Conservation (phyloP, 2,329 filamentous ascomycete species). For the Thyridium curvatum region DNA sequence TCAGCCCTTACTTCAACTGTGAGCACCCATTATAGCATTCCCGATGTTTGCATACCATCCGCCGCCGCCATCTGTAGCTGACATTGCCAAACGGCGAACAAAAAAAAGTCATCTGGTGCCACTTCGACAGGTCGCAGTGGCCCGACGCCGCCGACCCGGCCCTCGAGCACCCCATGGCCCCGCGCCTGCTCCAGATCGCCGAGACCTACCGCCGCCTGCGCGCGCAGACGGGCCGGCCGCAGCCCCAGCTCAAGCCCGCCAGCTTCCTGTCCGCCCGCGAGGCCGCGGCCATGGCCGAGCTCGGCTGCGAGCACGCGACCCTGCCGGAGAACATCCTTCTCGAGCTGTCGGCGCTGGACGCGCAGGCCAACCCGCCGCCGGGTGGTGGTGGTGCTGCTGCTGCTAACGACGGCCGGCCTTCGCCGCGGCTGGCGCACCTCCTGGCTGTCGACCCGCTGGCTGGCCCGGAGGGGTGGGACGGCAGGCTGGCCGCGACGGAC, state of each 20-base stretch:
- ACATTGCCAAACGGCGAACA: background rate
- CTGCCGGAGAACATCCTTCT: constrained; percentile 31
- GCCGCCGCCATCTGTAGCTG: too few species aligned
- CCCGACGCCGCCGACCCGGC: constrained; percentile 39
- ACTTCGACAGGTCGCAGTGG: constrained; percentile 19
- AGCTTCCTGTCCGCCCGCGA: constrained; percentile 36
- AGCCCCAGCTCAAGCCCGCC: constrained; percentile 35
- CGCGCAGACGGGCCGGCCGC: constrained; percentile 37
- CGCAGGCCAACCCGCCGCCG: background rate
- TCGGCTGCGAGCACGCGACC: constrained; percentile 39
- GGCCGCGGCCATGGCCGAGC: constrained; percentile 37
- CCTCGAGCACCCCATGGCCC: constrained; percentile 37
- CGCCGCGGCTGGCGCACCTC: constrained; percentile 22
- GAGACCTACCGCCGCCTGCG: constrained; percentile 38
- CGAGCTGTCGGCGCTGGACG: constrained; percentile 27
- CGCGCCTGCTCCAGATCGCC: constrained; percentile 40
- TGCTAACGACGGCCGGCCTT: background rate
- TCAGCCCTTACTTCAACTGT: constrained; percentile 45
- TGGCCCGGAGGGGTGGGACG: constrained; percentile 26
- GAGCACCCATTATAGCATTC: too few species aligned
- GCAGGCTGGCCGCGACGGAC: constrained; percentile 28
- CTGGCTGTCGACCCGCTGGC: constrained; percentile 32
- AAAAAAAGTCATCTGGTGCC: background rate
- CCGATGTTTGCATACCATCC: too few species aligned
- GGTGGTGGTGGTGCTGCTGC: background rate